phyloP scores from a whole-genome alignment of 2,329 filamentous ascomycete species.

The Cercospora janseana region DNA sequence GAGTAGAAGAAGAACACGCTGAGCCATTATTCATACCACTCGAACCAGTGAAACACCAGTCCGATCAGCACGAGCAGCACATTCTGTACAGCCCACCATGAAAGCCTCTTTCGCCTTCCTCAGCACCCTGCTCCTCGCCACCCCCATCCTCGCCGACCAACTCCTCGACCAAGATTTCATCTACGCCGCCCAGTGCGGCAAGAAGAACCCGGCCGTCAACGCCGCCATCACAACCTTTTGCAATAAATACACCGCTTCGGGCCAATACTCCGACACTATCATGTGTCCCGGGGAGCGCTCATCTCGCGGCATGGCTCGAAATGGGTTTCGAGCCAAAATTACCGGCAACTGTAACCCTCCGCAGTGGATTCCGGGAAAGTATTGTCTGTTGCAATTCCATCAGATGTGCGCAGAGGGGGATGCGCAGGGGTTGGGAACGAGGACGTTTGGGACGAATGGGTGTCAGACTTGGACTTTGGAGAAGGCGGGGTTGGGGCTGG shows the following conservation, averaged over 20 bases:
- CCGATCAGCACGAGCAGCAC: not conserved
- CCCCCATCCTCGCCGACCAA: slow-evolving; percentile 9
- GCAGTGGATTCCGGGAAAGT: slow-evolving; percentile 28
- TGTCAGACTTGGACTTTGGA: slow-evolving; percentile 28
- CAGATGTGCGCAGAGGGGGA: slow-evolving; percentile 23
- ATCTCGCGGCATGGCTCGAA: slow-evolving; percentile 14
- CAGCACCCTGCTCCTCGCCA: slow-evolving; percentile 6
- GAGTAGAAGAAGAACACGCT: too few species aligned
- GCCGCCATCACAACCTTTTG: slow-evolving; percentile 28
- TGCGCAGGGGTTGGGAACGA: slow-evolving; percentile 9
- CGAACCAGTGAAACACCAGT: too few species aligned
- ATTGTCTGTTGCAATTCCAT: slow-evolving; percentile 29
- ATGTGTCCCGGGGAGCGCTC: slow-evolving; percentile 22
- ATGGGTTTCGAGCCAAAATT: slow-evolving; percentile 21
- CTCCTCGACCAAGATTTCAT: slow-evolving; percentile 20
- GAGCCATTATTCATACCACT: too few species aligned
- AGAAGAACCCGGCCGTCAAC: slow-evolving; percentile 26
- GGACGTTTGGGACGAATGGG: slow-evolving; percentile 19
- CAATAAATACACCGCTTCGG: slow-evolving; percentile 11
- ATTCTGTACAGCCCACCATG: not conserved
- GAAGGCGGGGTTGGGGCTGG: not conserved
- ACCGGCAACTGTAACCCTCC: slow-evolving; percentile 23
- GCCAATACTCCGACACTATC: slow-evolving; percentile 20
- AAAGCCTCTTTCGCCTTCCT: not conserved
- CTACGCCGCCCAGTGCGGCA: slow-evolving; percentile 27